Conservation (phyloP, 2,329 filamentous ascomycete genomes). For the Neurospora crassa region DNA sequence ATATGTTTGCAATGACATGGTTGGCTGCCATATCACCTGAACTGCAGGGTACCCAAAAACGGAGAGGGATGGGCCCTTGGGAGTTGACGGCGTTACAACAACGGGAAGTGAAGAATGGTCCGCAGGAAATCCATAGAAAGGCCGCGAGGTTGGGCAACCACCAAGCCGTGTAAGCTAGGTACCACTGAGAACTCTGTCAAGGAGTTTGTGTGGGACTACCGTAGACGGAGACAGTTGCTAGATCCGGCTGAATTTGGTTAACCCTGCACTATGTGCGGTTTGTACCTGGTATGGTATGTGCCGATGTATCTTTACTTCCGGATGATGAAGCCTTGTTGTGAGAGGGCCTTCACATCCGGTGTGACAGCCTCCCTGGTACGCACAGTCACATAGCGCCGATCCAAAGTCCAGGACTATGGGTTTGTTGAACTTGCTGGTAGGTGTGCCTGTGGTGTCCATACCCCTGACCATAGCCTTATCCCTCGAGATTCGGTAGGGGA, state of each 20-base stretch:
- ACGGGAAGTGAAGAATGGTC: neutral
- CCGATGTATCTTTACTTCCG: neutral
- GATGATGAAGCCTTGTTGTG: neutral
- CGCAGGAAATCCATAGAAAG: neutral
- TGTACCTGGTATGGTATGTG: neutral
- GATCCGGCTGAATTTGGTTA: neutral
- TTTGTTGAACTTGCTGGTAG: neutral
- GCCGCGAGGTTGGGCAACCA: neutral
- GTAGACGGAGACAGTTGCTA: neutral
- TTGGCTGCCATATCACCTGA: conserved; percentile 5
- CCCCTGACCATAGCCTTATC: neutral
- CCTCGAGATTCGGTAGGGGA: neutral
- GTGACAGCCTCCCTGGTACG: neutral
- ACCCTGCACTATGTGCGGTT: neutral
- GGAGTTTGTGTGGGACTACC: neutral
- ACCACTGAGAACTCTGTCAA: neutral
- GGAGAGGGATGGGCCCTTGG: conserved; percentile 6
- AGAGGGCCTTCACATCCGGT: neutral
- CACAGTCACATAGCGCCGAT: neutral
- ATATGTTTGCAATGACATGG: conserved; percentile 3
- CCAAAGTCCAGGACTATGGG: neutral
- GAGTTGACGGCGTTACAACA: conserved; percentile 5
- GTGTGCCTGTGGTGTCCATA: neutral
- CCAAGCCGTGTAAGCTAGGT: neutral
- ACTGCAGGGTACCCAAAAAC: conserved; percentile 8